These are phyloP conservation scores for Aspergillus fructus DNA, from an alignment of 2,329 filamentous ascomycete species.

Conservation along the genomic window DNA sequence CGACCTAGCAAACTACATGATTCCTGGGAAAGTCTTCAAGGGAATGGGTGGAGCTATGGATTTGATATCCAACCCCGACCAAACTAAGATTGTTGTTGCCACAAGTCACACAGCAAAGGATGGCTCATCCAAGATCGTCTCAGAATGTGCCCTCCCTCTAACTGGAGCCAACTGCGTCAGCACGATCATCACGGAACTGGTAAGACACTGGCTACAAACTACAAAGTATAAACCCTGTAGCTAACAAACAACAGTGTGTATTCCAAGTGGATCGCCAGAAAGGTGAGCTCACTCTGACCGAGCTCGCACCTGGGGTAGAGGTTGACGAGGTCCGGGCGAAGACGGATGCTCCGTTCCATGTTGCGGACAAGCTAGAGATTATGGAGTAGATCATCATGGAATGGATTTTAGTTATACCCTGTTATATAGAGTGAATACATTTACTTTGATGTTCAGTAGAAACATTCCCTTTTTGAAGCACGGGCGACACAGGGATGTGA, in stretches of 20 bases:
- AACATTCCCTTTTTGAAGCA: neutral
- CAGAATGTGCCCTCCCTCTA: slow-evolving; percentile 63
- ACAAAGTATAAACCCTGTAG: neutral
- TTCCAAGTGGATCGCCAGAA: slow-evolving; percentile 70
- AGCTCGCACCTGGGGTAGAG: slow-evolving; percentile 67
- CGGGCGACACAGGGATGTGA: no score
- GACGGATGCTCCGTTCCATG: slow-evolving; percentile 67
- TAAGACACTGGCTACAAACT: slow-evolving; percentile 39
- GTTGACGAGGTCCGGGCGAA: slow-evolving; percentile 68
- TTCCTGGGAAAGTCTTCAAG: slow-evolving; percentile 81
- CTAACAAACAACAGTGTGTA: slow-evolving; percentile 54
- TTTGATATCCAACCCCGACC: slow-evolving; percentile 67
- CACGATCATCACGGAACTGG: slow-evolving; percentile 72
- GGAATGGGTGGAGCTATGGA: slow-evolving; percentile 83
- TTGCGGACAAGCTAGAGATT: slow-evolving; percentile 58
- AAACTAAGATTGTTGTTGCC: slow-evolving; percentile 70
- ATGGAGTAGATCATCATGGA: slow-evolving; percentile 37
- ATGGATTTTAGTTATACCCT: neutral
- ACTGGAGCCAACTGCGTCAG: slow-evolving; percentile 68
- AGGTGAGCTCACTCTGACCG: slow-evolving; percentile 53
- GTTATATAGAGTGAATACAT: neutral
- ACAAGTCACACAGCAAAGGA: slow-evolving; percentile 71
- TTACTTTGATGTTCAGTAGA: neutral
- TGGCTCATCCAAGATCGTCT: slow-evolving; percentile 65
- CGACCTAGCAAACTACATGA: slow-evolving; percentile 87